Evolutionary conservation across 345 rosid species (phyloP).

Genomic region (Hypericum androsaemum): DNA sequence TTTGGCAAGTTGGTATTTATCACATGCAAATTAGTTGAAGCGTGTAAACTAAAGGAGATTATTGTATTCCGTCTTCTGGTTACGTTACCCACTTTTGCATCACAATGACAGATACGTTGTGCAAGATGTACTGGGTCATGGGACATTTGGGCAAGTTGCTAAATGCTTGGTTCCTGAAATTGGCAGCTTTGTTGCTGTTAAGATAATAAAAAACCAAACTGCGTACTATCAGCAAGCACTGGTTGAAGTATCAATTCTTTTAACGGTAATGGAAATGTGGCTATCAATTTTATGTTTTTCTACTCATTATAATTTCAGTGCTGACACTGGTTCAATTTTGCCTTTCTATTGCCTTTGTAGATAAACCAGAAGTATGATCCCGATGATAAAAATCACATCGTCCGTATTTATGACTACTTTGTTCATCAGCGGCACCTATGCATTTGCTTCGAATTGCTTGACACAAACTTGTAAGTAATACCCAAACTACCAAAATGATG

Average conservation of each 20-base stretch:
- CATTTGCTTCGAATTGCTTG: conserved; percentile 94
- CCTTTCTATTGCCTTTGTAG: conserved; percentile 33
- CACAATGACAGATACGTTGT: conserved; percentile 65
- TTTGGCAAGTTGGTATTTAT: too few species aligned
- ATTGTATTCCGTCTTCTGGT: too few species aligned
- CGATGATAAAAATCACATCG: conserved; percentile 95
- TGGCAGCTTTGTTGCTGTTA: conserved; percentile 72
- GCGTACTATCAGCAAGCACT: conserved; percentile 97
- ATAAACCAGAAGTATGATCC: conserved; percentile 96
- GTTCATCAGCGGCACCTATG: conserved; percentile 76
- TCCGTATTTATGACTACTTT: conserved; percentile 93
- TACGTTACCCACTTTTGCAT: not conserved
- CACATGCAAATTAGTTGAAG: too few species aligned
- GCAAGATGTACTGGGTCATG: conserved; percentile 99
- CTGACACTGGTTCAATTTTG: conserved; percentile 13
- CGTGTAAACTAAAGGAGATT: too few species aligned
- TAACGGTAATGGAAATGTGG: conserved; percentile 45
- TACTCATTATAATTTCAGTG: not conserved
- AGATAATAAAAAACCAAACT: conserved; percentile 94
- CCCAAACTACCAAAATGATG: not conserved
- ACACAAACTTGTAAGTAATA: conserved; percentile 80
- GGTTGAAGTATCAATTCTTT: conserved; percentile 95
- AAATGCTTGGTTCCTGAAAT: conserved; percentile 86
- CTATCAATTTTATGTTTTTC: conserved; percentile 10
- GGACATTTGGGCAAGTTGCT: conserved; percentile 98